Evolutionary conservation across 1,284 basidiomycete genomes (phyloP).

Genomic region (Ustilago nuda): DNA sequence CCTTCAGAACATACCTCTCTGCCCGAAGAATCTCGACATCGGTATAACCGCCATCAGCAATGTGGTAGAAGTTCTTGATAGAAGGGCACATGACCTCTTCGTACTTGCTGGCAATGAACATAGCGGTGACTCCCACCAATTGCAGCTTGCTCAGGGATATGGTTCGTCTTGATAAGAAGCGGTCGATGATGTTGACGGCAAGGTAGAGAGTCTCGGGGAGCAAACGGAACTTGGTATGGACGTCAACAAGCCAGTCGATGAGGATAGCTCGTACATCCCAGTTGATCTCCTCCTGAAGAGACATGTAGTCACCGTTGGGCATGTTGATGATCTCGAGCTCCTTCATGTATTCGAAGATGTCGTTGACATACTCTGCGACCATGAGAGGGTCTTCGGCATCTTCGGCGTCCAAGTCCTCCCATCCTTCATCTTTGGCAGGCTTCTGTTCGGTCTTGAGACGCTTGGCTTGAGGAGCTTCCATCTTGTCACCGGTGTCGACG

Average conservation of each 20-base stretch:
- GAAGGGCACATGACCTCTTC: constrained; percentile 95
- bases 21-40: constrained; percentile 72
- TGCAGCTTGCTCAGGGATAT: constrained; percentile 93
- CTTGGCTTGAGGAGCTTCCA: constrained; percentile 50
- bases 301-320: constrained; percentile 67
- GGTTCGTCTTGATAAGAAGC: constrained; percentile 89
- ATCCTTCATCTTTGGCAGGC: constrained; percentile 72
- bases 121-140: constrained; percentile 90
- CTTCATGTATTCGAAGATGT: constrained; percentile 93
- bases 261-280: constrained; percentile 80
- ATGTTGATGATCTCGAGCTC: constrained; percentile 73
- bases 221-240: constrained; percentile 91
- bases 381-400: constrained; percentile 95
- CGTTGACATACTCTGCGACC: constrained; percentile 95
- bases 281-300: constrained; percentile 64
- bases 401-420: constrained; percentile 91
- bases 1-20: constrained; percentile 91
- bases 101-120: constrained; percentile 94
- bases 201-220: constrained; percentile 96
- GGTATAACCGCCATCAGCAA: constrained; percentile 65
- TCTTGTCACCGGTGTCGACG: constrained; percentile 41
- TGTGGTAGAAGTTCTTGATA: constrained; percentile 81
- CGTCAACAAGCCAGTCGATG: constrained; percentile 96
- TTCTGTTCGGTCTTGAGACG: constrained; percentile 54
- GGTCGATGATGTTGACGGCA: constrained; percentile 93